A percentile compares a stretch with the other conserved stretches of the same genome.
phyloP scores from a whole-genome alignment of 345 rosid genomes.

The Anastatica hierochuntica region DNA sequence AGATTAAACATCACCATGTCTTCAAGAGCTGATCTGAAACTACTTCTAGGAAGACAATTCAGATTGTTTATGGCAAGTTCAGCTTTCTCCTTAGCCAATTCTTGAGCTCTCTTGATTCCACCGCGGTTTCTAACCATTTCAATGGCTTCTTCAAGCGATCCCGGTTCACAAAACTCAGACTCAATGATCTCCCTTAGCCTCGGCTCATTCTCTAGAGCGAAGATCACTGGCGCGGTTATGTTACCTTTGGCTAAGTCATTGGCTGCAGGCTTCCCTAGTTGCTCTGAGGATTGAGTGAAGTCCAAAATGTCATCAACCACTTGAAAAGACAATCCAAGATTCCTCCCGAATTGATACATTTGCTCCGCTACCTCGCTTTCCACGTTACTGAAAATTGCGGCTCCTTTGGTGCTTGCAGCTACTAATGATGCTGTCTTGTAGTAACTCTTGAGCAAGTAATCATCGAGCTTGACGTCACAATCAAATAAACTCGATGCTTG shows the following conservation, averaged over 20 bases:
- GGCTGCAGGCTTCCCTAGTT: slow-evolving; percentile 87
- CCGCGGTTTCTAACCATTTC: slow-evolving; percentile 51
- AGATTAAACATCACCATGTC: slow-evolving; percentile 87
- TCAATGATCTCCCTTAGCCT: slow-evolving; percentile 82
- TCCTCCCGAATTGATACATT: slow-evolving; percentile 79
- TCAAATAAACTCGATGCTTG: slow-evolving; percentile 91
- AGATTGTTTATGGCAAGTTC: slow-evolving; percentile 60
- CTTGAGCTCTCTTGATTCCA: slow-evolving; percentile 69
- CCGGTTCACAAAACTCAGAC: slow-evolving; percentile 75
- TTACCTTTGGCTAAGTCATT: slow-evolving; percentile 79
- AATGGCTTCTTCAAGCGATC: slow-evolving; percentile 72
- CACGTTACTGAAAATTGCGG: slow-evolving; percentile 75
- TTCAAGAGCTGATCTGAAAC: slow-evolving; percentile 55
- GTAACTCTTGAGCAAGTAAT: slow-evolving; percentile 83
- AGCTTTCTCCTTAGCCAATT: slow-evolving; percentile 79
- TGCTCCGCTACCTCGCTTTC: slow-evolving; percentile 36
- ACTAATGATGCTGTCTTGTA: slow-evolving; percentile 90
- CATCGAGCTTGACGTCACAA: slow-evolving; percentile 65
- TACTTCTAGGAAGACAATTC: slow-evolving; percentile 49
- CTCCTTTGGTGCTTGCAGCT: slow-evolving; percentile 92
- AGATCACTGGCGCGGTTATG: slow-evolving; percentile 87
- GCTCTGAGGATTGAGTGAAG: slow-evolving; percentile 87
- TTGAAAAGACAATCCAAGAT: slow-evolving; percentile 86
- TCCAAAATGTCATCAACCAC: slow-evolving; percentile 89
- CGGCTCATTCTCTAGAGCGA: slow-evolving; percentile 64